These are phyloP conservation scores for Novakomyces olei DNA, from an alignment of 805 yeast species.

Conservation along the genomic window DNA sequence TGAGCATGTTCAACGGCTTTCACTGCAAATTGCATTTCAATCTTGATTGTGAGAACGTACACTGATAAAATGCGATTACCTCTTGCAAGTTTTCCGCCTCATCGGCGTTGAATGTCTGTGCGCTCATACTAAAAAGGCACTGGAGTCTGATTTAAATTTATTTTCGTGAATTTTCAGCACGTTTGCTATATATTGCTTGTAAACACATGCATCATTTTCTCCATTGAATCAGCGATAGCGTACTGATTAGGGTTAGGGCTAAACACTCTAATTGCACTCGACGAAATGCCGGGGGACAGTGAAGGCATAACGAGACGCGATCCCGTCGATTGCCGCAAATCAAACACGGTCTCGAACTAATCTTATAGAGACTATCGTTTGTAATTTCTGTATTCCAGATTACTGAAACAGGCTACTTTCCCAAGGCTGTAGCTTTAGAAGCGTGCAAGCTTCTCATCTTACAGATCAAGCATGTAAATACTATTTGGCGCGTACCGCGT, in stretches of 20 bases:
- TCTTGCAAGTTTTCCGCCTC: conserved; percentile 86
- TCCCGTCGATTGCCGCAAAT: not conserved
- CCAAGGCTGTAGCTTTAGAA: too few relatives aligned
- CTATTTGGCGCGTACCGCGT: too few relatives aligned
- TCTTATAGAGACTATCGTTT: too few relatives aligned
- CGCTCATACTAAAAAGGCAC: not conserved
- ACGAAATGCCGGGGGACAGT: not conserved
- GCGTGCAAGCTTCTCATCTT: too few relatives aligned
- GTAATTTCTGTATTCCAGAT: too few relatives aligned
- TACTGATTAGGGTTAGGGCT: not conserved
- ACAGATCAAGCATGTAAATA: too few relatives aligned
- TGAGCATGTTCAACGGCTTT: conserved; percentile 91
- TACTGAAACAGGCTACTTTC: too few relatives aligned
- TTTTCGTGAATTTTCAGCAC: not conserved
- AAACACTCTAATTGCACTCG: too few relatives aligned
- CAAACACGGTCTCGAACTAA: too few relatives aligned
- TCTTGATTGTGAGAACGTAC: conserved; percentile 14
- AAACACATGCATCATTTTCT: not conserved
- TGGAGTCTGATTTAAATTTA: not conserved
- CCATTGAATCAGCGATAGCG: not conserved
- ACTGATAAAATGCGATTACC: conserved; percentile 9
- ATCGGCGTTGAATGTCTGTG: conserved; percentile 40
- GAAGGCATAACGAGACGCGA: not conserved
- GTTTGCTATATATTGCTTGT: not conserved
- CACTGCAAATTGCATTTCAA: conserved; percentile 94